Percentiles rank a stretch among this genome's conserved stretches.
These are phyloP conservation scores for Scytalidium sp. DNA, from an alignment of 2,329 filamentous ascomycete species.

Conservation along the genomic window DNA sequence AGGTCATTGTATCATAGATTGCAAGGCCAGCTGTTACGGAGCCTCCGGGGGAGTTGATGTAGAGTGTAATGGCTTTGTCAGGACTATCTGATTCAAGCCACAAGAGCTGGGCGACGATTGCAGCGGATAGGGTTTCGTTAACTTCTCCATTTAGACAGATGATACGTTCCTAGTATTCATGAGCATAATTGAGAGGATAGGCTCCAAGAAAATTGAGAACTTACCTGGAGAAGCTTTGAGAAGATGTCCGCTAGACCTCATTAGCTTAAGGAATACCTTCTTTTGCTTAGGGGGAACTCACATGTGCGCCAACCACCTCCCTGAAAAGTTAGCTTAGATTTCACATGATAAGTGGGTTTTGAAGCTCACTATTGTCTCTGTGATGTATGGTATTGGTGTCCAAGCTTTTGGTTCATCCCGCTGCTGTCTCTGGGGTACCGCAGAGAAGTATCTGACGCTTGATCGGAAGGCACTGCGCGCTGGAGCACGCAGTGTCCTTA, in stretches of 20 bases:
- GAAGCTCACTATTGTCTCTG: constrained; percentile 51
- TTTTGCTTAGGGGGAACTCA: constrained; percentile 52
- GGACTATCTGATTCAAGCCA: constrained; percentile 98
- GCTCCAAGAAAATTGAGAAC: constrained; percentile 10
- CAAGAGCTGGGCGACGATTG: constrained; percentile 90
- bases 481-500: constrained; percentile 20
- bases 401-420: constrained; percentile 27
- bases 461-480: constrained; percentile 16
- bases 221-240: constrained; percentile 72
- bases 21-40: constrained; percentile 84
- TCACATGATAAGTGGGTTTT: constrained; percentile 23
- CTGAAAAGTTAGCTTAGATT: constrained; percentile 39
- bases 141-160: constrained; percentile 90
- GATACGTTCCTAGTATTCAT: constrained; percentile 70
- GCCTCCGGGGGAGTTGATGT: constrained; percentile 95
- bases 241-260: constrained; percentile 68
- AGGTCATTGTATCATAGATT: constrained; percentile 99
- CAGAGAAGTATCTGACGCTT: constrained; percentile 20
- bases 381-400: constrained; percentile 50
- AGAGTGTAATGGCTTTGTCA: constrained; percentile 92
- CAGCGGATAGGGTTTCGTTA: constrained; percentile 86
- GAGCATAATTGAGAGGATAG: neutral
- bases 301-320: constrained; percentile 75
- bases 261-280: constrained; percentile 9
- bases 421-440: constrained; percentile 12